Percentiles rank a stretch among this genome's conserved stretches.
Conservation (phyloP, 2,329 filamentous ascomycete species). For the Blumeriella jaapii region DNA sequence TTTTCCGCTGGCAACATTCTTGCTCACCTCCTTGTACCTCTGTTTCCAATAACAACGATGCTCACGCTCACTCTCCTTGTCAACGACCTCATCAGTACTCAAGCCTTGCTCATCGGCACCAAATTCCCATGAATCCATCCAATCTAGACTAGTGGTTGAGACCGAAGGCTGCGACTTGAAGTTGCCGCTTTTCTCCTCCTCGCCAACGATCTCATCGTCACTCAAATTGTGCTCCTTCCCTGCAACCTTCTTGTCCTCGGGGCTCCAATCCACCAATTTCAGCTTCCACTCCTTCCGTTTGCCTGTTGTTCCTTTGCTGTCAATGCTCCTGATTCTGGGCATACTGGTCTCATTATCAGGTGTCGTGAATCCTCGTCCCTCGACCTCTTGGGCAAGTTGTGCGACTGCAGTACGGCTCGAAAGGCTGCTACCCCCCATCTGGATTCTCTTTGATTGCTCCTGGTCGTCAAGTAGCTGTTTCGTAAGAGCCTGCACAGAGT, state of each 20-base stretch:
- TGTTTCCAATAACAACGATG: conserved; percentile 20
- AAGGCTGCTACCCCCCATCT: conserved; percentile 2
- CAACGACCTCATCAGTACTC: conserved; percentile 3
- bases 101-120: conserved; percentile 1
- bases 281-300: conserved; percentile 7
- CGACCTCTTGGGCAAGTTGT: conserved; percentile 1
- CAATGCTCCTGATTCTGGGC: too few species aligned
- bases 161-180: not conserved
- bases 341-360: too few species aligned
- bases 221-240: conserved; percentile 5
- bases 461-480: conserved; percentile 11
- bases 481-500: conserved; percentile 7
- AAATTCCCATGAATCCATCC: not conserved
- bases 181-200: not conserved
- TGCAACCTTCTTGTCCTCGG: not conserved
- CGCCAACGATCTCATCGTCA: conserved; percentile 3
- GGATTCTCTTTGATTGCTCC: conserved; percentile 9
- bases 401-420: conserved; percentile 1
- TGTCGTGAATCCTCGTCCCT: not conserved
- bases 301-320: not conserved
- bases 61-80: not conserved
- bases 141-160: not conserved
- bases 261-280: conserved; percentile 7
- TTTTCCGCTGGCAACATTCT: too few species aligned
- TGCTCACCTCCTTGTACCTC: conserved; percentile 8